Evolutionary conservation across 108 stramenopile genomes (phyloP), one percentile per base, ranked within the genome.

Genomic region (Pelagomonas calceolata): DNA sequence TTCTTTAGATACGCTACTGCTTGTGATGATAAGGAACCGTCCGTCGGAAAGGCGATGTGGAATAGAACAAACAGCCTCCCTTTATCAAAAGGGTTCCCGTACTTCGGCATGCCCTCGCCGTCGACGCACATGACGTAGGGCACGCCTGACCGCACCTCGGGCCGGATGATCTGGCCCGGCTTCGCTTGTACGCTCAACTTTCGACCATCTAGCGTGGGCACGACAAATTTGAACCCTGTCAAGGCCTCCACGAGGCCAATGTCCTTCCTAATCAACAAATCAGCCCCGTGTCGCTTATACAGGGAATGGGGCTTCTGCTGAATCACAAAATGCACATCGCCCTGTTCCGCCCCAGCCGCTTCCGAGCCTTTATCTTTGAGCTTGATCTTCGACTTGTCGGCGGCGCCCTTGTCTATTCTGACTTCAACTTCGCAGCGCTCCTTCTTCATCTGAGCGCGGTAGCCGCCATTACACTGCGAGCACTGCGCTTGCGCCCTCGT

Each of bases 41-140:
- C 12, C 9, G 9, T 5, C 39, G 39, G 39, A 12, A 43, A 43
- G 39, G 12, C 39, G 39, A 43, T 43, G 39, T 43, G 39, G 39
- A 69, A 88, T 72, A 81, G 76, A 34, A 99, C 81, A 68, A 95
- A 89, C 44, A 99, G 70, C 68, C 95, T 91, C 3, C 98, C 98
- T 68, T 87, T 83, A 65, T 88, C 85, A 67, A 92, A 95, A 21
- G 95, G 96, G 44, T 89, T 91, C 34, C 95, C 96, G 69, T 80
- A 80, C 34, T 87, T 80, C 4, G 98, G 96, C 98, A 99, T 99
- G 65, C 98, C 98, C 71, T 97, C 98, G 73, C 91, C 85, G 12
- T 79, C 80, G 17, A 97, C 80, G 66, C 84, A 70, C 73, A 92
- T 94, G 60, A 91, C 90, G 73, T 88, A 94, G 4, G 90, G 90